Evolutionary conservation across 2,329 filamentous ascomycete genomes (phyloP).

Genomic region (Ophiostoma angusticollis): DNA sequence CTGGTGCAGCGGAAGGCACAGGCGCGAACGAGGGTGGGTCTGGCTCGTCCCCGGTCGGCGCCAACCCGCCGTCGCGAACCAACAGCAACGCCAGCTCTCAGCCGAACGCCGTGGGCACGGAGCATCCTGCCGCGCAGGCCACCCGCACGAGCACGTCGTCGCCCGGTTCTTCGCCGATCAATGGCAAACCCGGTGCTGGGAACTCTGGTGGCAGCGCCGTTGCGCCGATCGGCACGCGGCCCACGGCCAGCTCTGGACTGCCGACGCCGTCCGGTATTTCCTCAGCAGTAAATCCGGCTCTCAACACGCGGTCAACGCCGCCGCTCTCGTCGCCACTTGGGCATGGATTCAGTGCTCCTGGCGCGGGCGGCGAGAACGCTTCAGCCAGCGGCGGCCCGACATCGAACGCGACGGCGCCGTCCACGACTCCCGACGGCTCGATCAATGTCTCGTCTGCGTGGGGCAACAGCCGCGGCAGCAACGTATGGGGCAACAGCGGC

Average conservation of each 20-base stretch:
- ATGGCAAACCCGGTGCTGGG: slow-evolving; percentile 37
- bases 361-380: slow-evolving; percentile 19
- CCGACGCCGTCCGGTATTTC: slow-evolving; percentile 20
- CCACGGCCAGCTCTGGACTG: slow-evolving; percentile 43
- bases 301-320: slow-evolving; percentile 76
- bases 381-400: slow-evolving; percentile 30
- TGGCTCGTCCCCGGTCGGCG: slow-evolving; percentile 35
- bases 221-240: slow-evolving; percentile 87
- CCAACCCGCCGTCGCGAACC: slow-evolving; percentile 50
- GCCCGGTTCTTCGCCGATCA: slow-evolving; percentile 64
- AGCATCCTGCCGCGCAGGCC: slow-evolving; percentile 29
- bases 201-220: slow-evolving; percentile 44
- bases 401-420: slow-evolving; percentile 47
- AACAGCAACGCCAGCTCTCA: slow-evolving; percentile 81
- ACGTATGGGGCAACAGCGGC: slow-evolving; percentile 71
- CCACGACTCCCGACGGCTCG: slow-evolving; percentile 30
- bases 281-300: slow-evolving; percentile 42
- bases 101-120: slow-evolving; percentile 44
- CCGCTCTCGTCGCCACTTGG: slow-evolving; percentile 82
- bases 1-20: slow-evolving; percentile 25
- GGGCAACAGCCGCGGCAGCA: slow-evolving; percentile 62
- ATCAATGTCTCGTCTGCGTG: slow-evolving; percentile 47
- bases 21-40: slow-evolving; percentile 13
- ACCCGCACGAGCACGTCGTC: slow-evolving; percentile 78
- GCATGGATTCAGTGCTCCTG: slow-evolving; percentile 48